These are phyloP conservation scores for Umbilicaria muhlenbergii DNA, from an alignment of 495 filamentous ascomycete species.

Conservation along the genomic window DNA sequence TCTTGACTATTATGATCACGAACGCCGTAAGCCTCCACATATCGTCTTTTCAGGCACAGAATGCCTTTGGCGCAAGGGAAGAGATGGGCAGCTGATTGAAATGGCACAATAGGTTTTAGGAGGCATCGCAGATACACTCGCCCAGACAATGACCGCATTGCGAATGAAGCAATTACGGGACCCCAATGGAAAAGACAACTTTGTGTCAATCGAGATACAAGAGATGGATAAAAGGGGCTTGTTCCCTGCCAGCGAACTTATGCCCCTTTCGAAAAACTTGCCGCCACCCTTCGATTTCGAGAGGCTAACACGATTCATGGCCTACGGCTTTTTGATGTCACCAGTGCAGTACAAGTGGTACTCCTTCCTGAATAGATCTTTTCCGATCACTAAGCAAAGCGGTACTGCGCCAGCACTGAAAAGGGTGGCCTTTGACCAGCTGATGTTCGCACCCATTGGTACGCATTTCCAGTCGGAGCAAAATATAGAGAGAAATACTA, in stretches of 20 bases:
- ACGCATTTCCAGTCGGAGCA: neutral
- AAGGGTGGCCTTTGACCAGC: slow-evolving; percentile 82
- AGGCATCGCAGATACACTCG: slow-evolving; percentile 88
- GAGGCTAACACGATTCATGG: slow-evolving; percentile 83
- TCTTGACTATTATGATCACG: slow-evolving; percentile 95
- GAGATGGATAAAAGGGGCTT: slow-evolving; percentile 78
- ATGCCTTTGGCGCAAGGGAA: too few species aligned
- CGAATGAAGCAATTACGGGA: slow-evolving; percentile 49
- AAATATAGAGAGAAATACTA: neutral
- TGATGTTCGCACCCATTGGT: slow-evolving; percentile 90
- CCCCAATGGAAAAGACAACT: slow-evolving; percentile 43
- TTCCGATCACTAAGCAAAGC: slow-evolving; percentile 67
- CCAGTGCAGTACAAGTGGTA: slow-evolving; percentile 98
- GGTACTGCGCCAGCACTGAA: slow-evolving; percentile 69
- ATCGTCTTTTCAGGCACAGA: neutral
- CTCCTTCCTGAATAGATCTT: slow-evolving; percentile 62
- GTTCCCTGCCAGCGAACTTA: slow-evolving; percentile 46
- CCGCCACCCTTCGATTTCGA: slow-evolving; percentile 92
- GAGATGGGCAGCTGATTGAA: too few species aligned
- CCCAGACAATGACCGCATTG: slow-evolving; percentile 80
- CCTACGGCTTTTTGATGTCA: slow-evolving; percentile 90
- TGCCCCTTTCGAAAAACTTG: slow-evolving; percentile 42
- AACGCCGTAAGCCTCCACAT: slow-evolving; percentile 55
- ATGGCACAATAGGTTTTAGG: slow-evolving; percentile 46
- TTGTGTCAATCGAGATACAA: slow-evolving; percentile 75